Percentiles rank a stretch among this genome's conserved stretches.
Evolutionary conservation across 2,329 filamentous ascomycete species (phyloP).

Genomic region (Cytospora piceae): DNA sequence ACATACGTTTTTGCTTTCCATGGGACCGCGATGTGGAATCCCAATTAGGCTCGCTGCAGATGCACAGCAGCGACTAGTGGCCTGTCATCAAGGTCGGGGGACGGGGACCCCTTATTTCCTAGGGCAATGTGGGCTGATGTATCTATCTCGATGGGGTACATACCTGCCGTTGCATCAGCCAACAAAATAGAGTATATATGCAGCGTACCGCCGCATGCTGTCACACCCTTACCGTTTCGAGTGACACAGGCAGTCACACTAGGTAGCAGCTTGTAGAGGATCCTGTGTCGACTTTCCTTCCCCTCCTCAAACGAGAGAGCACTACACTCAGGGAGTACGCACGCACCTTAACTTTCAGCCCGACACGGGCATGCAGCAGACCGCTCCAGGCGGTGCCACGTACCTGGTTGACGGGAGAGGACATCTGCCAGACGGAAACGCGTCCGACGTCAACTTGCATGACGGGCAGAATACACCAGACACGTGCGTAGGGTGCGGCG

Average conservation of each 20-base stretch:
- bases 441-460: constrained; percentile 22
- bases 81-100: constrained; percentile 4
- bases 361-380: constrained; percentile 1
- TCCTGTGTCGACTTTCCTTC: constrained; percentile 13
- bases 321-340: constrained; percentile 7
- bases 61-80: constrained; percentile 15
- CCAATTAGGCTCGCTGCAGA: constrained; percentile 21
- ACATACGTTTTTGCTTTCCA: neutral
- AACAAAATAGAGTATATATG: constrained; percentile 12
- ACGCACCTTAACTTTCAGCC: neutral
- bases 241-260: constrained; percentile 3
- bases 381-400: constrained; percentile 23
- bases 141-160: constrained; percentile 4
- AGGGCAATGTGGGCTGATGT: constrained; percentile 5
- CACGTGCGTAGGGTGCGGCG: constrained; percentile 23
- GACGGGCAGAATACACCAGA: constrained; percentile 24
- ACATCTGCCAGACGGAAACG: constrained; percentile 21
- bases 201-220: constrained; percentile 26
- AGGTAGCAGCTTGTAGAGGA: constrained; percentile 23
- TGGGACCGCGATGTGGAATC: constrained; percentile 1
- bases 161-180: constrained; percentile 8
- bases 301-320: neutral
- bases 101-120: neutral
- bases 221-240: neutral
- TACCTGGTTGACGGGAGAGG: constrained; percentile 28